Conservation (phyloP, 768 basidiomycete species). For the Hericium rajendrae region DNA sequence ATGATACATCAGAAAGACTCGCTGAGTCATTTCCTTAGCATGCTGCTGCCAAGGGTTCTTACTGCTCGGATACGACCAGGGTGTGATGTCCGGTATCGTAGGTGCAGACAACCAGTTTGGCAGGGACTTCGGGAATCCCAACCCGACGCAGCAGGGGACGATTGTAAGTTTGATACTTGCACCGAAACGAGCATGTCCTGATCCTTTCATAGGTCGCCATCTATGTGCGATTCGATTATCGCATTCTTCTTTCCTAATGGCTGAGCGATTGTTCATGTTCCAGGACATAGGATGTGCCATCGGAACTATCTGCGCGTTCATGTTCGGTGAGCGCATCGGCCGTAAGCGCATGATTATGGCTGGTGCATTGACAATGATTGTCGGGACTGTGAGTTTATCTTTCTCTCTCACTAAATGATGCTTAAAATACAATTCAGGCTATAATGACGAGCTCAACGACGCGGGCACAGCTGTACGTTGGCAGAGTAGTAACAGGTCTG, state of each 20-base stretch:
- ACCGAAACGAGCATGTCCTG: too few species aligned
- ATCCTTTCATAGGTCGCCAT: not conserved
- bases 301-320: not conserved
- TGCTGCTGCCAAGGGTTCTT: not conserved
- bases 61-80: not conserved
- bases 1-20: not conserved
- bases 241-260: too few species aligned
- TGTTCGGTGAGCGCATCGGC: not conserved
- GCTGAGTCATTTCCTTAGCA: not conserved
- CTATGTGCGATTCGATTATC: not conserved
- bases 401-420: not conserved
- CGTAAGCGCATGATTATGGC: not conserved
- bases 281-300: not conserved
- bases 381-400: not conserved
- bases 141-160: slow-evolving; percentile 28
- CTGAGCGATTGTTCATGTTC: too few species aligned
- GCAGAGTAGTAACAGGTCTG: not conserved
- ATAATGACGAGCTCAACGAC: not conserved
- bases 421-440: not conserved
- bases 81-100: slow-evolving; percentile 12
- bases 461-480: not conserved
- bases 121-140: slow-evolving; percentile 27
- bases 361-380: not conserved
- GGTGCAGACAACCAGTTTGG: slow-evolving; percentile 31
- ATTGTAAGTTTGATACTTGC: slow-evolving; percentile 21